A percentile compares a stretch with the other conserved stretches of the same genome.
These are phyloP conservation scores for Haplosporangium sp. DNA, from an alignment of 371 early-diverging fungal genomes.

Conservation along the genomic window DNA sequence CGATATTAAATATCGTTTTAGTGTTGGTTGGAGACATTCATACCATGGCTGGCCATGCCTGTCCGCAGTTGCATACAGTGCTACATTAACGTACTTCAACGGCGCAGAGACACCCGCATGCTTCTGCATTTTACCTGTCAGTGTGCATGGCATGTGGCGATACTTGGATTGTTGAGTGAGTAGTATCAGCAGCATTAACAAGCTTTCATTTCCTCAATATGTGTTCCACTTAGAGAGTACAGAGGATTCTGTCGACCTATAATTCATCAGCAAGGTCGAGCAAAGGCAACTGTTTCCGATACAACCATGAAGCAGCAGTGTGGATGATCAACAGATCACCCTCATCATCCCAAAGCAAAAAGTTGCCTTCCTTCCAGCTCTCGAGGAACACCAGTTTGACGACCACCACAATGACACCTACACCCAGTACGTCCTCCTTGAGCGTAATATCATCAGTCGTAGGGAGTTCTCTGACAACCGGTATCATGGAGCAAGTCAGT, in stretches of 20 bases:
- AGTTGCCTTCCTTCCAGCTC: conserved; percentile 41
- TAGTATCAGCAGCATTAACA: no score
- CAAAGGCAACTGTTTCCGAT: conserved; percentile 42
- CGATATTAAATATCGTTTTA: not conserved
- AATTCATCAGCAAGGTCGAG: conserved; percentile 22
- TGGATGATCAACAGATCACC: conserved; percentile 37
- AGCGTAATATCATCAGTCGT: conserved; percentile 45
- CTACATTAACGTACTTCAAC: no score
- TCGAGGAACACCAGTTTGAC: conserved; percentile 46
- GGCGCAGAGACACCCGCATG: no score
- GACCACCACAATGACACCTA: conserved; percentile 39
- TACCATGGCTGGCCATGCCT: not conserved
- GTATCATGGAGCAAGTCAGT: conserved; percentile 53
- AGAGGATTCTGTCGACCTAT: conserved; percentile 40
- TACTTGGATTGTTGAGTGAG: no score
- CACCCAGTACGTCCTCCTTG: conserved; percentile 43
- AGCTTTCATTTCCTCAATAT: not conserved
- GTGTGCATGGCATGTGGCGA: no score
- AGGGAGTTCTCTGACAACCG: conserved; percentile 48
- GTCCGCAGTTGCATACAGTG: not conserved
- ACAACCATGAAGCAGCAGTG: conserved; percentile 25
- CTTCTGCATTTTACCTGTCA: no score
- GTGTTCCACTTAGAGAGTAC: conserved; percentile 36
- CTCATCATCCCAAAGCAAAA: conserved; percentile 20
- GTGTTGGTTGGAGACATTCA: not conserved